Evolutionary conservation across 148 eudicot genomes (phyloP), one percentile per base, ranked within the genome.

Genomic region (Rhododendron ovatum): DNA sequence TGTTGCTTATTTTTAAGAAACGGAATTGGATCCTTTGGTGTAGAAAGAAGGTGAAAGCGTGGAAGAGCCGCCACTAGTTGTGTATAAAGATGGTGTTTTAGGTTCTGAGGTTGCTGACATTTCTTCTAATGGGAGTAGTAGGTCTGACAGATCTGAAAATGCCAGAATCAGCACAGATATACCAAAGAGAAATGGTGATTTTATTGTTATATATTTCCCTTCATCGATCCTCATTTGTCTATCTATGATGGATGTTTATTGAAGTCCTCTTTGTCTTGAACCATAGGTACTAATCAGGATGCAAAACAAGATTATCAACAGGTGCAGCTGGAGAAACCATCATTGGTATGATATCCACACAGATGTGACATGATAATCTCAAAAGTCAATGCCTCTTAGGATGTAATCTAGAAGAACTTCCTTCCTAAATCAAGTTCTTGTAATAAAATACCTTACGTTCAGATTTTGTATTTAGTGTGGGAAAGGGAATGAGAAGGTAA

Each of bases 1-100:
- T 69, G 1, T 50, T 63, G 26, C 84, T 87, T 69, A 22, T 75
- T 85, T 17, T 81, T 14, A 22, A 65, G 37, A 41, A 17, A 22
- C 5, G 35, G 73, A 7, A 18, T 86, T 73, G 48, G 84, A 30
- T 39, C 75, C 61, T 80, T 61, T 75, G 75, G 87, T 76, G 83
- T 88, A 97, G 98, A 96, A 91, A 85, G 92, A 85, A 7, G 84
- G 84, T 43, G 87, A 87, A 74, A 92, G 90, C 83, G 78, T 95
- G 83, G 91, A 90, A 88, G 98, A 90, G 91, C 98, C 99, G 13
- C 86, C 87, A 37, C 87, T 80, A 65, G 90, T 91, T 86, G 94
- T 97, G 79, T 97, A 93, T 86, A 94, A 91, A 91, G 95, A 94
- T 87, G 92, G 90, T 45, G 85, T 86, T 82, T 82, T 75, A 73